These are phyloP conservation scores for Phytophthora palmivora DNA, from an alignment of 352 stramenopile species.

Conservation along the genomic window DNA sequence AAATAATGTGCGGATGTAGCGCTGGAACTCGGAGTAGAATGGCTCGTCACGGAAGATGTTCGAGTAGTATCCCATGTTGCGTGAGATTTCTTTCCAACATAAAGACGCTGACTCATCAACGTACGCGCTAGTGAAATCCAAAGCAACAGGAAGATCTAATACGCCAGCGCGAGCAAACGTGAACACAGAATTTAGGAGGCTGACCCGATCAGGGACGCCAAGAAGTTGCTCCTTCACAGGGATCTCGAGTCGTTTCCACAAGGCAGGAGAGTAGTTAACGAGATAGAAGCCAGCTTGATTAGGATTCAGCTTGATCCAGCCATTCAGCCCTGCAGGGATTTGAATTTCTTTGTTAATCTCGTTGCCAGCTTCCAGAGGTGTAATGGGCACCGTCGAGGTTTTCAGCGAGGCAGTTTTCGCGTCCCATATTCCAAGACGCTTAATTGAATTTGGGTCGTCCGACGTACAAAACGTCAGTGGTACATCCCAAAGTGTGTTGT, in stretches of 20 bases:
- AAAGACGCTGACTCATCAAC: slow-evolving; percentile 62
- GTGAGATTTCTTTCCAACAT: slow-evolving; percentile 77
- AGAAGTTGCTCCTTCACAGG: slow-evolving; percentile 61
- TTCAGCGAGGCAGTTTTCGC: slow-evolving; percentile 50
- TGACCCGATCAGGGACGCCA: slow-evolving; percentile 89
- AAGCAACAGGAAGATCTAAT: slow-evolving; percentile 50
- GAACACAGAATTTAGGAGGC: slow-evolving; percentile 93
- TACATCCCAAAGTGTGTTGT: slow-evolving; percentile 88
- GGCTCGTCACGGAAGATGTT: slow-evolving; percentile 59
- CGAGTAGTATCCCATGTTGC: slow-evolving; percentile 56
- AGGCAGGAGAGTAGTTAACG: slow-evolving; percentile 91
- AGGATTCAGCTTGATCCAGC: slow-evolving; percentile 97
- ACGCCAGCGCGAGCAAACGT: slow-evolving; percentile 83
- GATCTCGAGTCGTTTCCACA: slow-evolving; percentile 86
- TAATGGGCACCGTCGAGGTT: slow-evolving; percentile 15
- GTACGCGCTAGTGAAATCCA: slow-evolving; percentile 73
- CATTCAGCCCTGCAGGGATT: slow-evolving; percentile 42
- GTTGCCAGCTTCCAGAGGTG: slow-evolving; percentile 69
- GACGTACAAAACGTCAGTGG: slow-evolving; percentile 79
- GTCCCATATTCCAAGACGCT: slow-evolving; percentile 76
- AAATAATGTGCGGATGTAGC: slow-evolving; percentile 65
- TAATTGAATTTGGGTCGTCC: slow-evolving; percentile 45
- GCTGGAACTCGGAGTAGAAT: slow-evolving; percentile 63
- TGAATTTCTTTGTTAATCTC: slow-evolving; percentile 88
- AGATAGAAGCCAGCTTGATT: slow-evolving; percentile 95